Evolutionary conservation across 129 eudicot genomes (phyloP), one percentile per base, ranked within the genome.

Genomic region (Oenanthe sinensis): DNA sequence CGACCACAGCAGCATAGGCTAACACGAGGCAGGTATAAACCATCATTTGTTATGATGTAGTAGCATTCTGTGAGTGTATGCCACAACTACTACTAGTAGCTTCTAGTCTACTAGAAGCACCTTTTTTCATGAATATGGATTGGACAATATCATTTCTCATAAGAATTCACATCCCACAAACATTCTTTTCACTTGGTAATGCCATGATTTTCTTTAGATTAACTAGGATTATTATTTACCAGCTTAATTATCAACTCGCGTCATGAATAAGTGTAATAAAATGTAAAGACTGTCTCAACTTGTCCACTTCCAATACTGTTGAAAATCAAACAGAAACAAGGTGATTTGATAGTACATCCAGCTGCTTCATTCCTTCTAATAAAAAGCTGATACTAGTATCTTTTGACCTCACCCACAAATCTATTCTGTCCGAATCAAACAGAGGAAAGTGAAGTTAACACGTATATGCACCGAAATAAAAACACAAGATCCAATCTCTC

Each of bases 381-480:
- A 39, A 1, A 50, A 50, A 50, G 16, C 58, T 50, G 58, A 17
- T 60, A n/a, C 5, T n/a, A 58, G 67, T 22, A 58, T 58, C 33
- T 58, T n/a, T 58, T n/a, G 11, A 60, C 68, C 68, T 60, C 68
- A 60, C 36, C 30, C 16, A 60, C 33, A n/a, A 0, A 60, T 60
- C 68, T 60, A 60, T 24, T 24, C 15, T 60, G 68, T 60, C 68
- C 24, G 68, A 60, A 60, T 60, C 68, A n/a, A 3, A 24, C 0
- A 60, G 33, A 86, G 69, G 65, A 85, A 81, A 55, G 75, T 75
- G 77, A 79, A 85, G 84, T 77, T 85, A 69, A 86, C 79, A 76
- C 1, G 0, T 68, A 33, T 33, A 33, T 30, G 69, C 33, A 42
- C 74, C 78, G 69, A 71, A 54, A 17, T 44, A 36, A 17, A 67